Evolutionary conservation across 768 basidiomycete species (phyloP), one percentile per base, ranked within the genome.

Genomic region (Lactarius psammicola): DNA sequence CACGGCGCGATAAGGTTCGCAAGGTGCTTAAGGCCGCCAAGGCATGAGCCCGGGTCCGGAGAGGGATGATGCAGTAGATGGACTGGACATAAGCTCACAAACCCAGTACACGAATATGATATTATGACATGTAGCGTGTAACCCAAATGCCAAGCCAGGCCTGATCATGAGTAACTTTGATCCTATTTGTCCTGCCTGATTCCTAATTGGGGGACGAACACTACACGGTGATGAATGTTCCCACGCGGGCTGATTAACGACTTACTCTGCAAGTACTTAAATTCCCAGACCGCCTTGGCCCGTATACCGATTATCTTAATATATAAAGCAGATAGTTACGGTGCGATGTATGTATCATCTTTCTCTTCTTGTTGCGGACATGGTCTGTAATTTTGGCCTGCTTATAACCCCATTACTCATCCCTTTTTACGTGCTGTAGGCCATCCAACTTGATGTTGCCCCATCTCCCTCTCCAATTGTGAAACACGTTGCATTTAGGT

Each of bases 1-100:
- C 83, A 75, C 82, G 94, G 75, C 80, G 92, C 70, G 94, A 95
- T 74, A 76, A 78, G 11, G 89, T 92, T 33, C 83, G 89, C 77
- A 93, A 93, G 80, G 72, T 80, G 11, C 66, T 94, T 64, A 79
- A 79, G 67, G 89, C 87, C 77, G 78, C 82, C 69, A 82, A 82
- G 79, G 82, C 82, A 71, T 81, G 70, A 71, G 71, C 60, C 31
- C 28, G 10, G 28, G 40, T 1, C 40, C 59, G 51, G 6, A 17
- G 42, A 20, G 28, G 42, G 53, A 59, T 40, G 59, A 20, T 23
- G 10, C 7, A 33, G 40, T n/a, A 10, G 23, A 23, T 34, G 8
- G 20, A 15, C 23, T n/a, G 56, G 59, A 54, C 34, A 13, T 11
- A 53, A 26, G 20, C 44, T 38, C 34, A 30, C 17, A 31, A 40